A percentile compares a stretch with the other conserved stretches of the same genome.
phyloP scores from a whole-genome alignment of 2,329 filamentous ascomycete genomes.

The Pestalotiopsis sp. region DNA sequence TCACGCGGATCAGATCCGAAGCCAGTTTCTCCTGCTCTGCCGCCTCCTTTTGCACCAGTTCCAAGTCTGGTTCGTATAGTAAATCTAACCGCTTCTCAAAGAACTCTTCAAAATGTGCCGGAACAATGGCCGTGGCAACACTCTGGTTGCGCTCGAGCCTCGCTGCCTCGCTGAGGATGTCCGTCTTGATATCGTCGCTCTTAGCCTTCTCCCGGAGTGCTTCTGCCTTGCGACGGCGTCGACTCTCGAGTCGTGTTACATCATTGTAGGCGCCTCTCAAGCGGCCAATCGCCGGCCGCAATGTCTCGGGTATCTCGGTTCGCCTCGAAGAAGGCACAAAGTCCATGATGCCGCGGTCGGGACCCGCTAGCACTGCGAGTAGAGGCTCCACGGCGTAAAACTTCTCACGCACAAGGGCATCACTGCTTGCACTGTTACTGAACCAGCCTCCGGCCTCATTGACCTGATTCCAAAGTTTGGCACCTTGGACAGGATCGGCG shows the following conservation, averaged over 20 bases:
- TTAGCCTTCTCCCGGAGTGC: constrained; percentile 77
- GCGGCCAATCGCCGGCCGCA: constrained; percentile 78
- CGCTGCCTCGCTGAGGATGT: constrained; percentile 80
- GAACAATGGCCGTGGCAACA: constrained; percentile 75
- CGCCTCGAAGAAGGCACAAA: constrained; percentile 86
- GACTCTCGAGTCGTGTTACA: constrained; percentile 78
- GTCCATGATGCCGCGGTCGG: constrained; percentile 80
- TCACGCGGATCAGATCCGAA: constrained; percentile 71
- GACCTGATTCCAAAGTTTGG: constrained; percentile 74
- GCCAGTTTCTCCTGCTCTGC: constrained; percentile 76
- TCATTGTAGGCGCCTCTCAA: constrained; percentile 85
- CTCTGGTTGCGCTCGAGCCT: constrained; percentile 85
- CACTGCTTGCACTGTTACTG: constrained; percentile 60
- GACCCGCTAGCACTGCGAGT: constrained; percentile 75
- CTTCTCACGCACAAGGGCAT: constrained; percentile 72
- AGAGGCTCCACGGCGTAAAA: constrained; percentile 75
- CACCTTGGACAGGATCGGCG: constrained; percentile 61
- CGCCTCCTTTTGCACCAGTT: constrained; percentile 70
- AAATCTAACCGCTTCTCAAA: constrained; percentile 79
- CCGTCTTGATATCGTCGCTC: constrained; percentile 84
- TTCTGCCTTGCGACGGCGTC: constrained; percentile 79
- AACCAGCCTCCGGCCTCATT: constrained; percentile 87
- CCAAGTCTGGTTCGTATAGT: constrained; percentile 78
- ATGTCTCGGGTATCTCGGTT: constrained; percentile 75
- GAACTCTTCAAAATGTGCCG: constrained; percentile 88